Conservation (phyloP, 2,329 filamentous ascomycete genomes). For the Verticillium isaacii region DNA sequence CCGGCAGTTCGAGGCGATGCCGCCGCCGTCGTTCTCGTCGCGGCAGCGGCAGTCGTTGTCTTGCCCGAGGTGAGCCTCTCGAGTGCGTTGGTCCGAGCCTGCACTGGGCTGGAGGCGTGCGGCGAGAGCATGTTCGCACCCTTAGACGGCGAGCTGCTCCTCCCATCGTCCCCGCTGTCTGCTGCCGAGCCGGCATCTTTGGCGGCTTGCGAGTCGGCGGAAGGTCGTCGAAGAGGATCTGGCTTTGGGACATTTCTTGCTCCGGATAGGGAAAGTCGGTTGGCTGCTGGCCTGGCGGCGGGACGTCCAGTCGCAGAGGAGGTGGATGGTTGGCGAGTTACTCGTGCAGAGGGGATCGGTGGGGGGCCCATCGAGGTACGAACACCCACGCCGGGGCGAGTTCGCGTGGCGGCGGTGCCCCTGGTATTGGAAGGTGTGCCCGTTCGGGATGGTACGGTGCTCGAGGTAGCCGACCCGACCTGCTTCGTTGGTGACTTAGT, state of each 20-base stretch:
- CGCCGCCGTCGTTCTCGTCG: constrained; percentile 20
- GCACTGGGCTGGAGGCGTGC: constrained; percentile 45
- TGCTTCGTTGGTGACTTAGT: constrained; percentile 79
- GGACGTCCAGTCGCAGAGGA: constrained; percentile 28
- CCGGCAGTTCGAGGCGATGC: constrained; percentile 17
- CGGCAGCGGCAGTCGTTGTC: constrained; percentile 10
- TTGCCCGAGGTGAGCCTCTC: constrained; percentile 41
- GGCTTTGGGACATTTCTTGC: constrained; percentile 31
- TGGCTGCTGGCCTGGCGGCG: constrained; percentile 32
- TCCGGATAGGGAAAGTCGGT: constrained; percentile 32
- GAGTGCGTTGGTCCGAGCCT: constrained; percentile 43
- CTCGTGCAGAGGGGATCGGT: constrained; percentile 38
- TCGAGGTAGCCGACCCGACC: constrained; percentile 49
- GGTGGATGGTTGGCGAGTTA: constrained; percentile 38
- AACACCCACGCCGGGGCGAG: constrained; percentile 47
- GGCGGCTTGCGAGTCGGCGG: constrained; percentile 40
- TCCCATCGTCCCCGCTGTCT: constrained; percentile 27
- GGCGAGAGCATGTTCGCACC: constrained; percentile 46
- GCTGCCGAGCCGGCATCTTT: constrained; percentile 29
- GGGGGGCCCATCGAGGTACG: constrained; percentile 68
- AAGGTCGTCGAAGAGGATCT: constrained; percentile 35
- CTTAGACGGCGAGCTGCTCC: constrained; percentile 40
- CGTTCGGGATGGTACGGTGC: constrained; percentile 56
- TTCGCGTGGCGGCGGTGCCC: constrained; percentile 39
- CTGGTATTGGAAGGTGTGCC: constrained; percentile 57